Evolutionary conservation across 2,329 filamentous ascomycete species (phyloP).

Genomic region (Aspergillus uvarum): DNA sequence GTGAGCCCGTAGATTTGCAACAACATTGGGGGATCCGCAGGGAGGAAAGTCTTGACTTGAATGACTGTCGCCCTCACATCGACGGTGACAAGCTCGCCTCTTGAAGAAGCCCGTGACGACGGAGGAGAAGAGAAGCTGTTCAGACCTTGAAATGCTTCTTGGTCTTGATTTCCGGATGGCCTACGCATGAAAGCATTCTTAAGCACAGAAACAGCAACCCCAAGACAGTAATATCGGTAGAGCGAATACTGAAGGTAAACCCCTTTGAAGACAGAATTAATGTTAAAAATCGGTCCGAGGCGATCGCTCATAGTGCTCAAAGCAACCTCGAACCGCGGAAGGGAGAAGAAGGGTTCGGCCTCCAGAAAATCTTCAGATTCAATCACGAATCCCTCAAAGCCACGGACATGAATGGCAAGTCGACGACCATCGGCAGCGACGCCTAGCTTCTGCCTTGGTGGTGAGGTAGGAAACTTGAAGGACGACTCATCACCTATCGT

Average conservation of each 20-base stretch:
- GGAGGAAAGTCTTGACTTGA: slow-evolving; percentile 86
- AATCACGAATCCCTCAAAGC: slow-evolving; percentile 85
- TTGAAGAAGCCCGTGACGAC: slow-evolving; percentile 28
- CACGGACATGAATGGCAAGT: slow-evolving; percentile 75
- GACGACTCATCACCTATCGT: slow-evolving; percentile 64
- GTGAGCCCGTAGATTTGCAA: slow-evolving; percentile 82
- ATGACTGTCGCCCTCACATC: slow-evolving; percentile 80
- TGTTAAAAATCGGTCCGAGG: slow-evolving; percentile 82
- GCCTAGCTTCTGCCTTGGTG: slow-evolving; percentile 42
- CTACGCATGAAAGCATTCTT: slow-evolving; percentile 60
- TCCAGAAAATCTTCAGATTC: slow-evolving; percentile 84
- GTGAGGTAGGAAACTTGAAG: slow-evolving; percentile 53
- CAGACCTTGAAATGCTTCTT: slow-evolving; percentile 9
- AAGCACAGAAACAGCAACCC: slow-evolving; percentile 76
- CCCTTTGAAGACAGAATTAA: slow-evolving; percentile 77
- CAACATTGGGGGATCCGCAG: slow-evolving; percentile 87
- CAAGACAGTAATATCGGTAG: slow-evolving; percentile 86
- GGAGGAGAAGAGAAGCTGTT: slow-evolving; percentile 25
- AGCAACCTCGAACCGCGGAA: slow-evolving; percentile 84
- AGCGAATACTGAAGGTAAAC: slow-evolving; percentile 86
- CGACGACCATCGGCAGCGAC: slow-evolving; percentile 72
- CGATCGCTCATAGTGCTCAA: slow-evolving; percentile 82
- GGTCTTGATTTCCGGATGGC: slow-evolving; percentile 18
- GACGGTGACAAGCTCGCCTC: slow-evolving; percentile 69
- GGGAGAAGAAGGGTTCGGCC: slow-evolving; percentile 76